phyloP scores from a whole-genome alignment of 2,329 filamentous ascomycete species.

The Hymenoscyphus repandus region DNA sequence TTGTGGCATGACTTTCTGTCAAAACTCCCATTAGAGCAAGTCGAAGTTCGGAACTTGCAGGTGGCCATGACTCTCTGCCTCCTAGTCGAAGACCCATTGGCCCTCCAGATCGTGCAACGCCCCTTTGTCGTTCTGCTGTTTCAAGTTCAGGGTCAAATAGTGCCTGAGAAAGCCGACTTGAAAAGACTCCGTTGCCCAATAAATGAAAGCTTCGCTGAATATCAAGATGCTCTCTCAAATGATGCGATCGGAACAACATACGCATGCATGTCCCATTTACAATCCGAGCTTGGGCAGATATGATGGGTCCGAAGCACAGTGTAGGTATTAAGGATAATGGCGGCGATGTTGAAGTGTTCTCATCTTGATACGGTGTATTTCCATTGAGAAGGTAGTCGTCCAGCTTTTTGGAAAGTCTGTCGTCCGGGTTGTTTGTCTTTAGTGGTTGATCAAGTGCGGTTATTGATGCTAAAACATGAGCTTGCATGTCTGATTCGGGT shows the following conservation, averaged over 20 bases:
- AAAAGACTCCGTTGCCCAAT: slow-evolving; percentile 79
- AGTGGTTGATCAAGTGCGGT: slow-evolving; percentile 38
- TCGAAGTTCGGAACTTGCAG: slow-evolving; percentile 87
- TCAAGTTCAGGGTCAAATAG: slow-evolving; percentile 81
- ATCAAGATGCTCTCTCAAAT: slow-evolving; percentile 65
- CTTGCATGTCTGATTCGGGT: slow-evolving; percentile 42
- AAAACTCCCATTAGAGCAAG: slow-evolving; percentile 83
- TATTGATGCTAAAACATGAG: slow-evolving; percentile 47
- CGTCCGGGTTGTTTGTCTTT: slow-evolving; percentile 15
- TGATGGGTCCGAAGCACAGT: slow-evolving; percentile 70
- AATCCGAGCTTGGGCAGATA: slow-evolving; percentile 68
- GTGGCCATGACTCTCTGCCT: slow-evolving; percentile 82
- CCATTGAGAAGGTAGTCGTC: slow-evolving; percentile 18
- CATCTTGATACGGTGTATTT: slow-evolving; percentile 1
- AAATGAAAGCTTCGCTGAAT: slow-evolving; percentile 78
- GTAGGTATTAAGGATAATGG: slow-evolving; percentile 50
- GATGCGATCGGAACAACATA: slow-evolving; percentile 70
- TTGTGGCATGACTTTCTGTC: slow-evolving; percentile 60
- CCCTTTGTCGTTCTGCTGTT: slow-evolving; percentile 67
- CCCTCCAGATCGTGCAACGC: slow-evolving; percentile 62
- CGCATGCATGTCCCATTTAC: slow-evolving; percentile 73
- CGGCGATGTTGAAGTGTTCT: slow-evolving; percentile 25
- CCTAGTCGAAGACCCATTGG: slow-evolving; percentile 79
- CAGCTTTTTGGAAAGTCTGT: slow-evolving; percentile 22
- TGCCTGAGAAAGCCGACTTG: slow-evolving; percentile 71